These are phyloP conservation scores for Pleurotus giganteus DNA, from an alignment of 768 basidiomycete species.

Conservation along the genomic window DNA sequence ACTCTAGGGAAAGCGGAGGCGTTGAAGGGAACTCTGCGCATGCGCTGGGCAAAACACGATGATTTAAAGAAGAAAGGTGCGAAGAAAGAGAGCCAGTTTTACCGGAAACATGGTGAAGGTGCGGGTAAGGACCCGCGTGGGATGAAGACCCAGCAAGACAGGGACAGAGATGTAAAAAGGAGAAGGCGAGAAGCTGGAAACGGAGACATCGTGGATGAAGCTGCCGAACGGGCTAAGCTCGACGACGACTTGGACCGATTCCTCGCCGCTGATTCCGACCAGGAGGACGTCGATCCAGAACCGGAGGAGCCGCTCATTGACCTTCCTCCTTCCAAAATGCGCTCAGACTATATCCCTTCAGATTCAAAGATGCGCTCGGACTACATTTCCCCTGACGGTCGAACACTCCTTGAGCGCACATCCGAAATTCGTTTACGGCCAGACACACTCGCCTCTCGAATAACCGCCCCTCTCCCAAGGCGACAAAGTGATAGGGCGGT, in stretches of 20 bases:
- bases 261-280: constrained; percentile 46
- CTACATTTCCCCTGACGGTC: constrained; percentile 48
- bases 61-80: constrained; percentile 83
- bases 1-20: constrained; percentile 71
- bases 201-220: constrained; percentile 25
- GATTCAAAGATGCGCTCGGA: constrained; percentile 72
- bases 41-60: constrained; percentile 72
- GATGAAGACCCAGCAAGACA: constrained; percentile 22
- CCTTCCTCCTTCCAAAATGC: constrained; percentile 60
- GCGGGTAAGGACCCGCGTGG: constrained; percentile 60
- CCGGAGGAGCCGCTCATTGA: constrained; percentile 9
- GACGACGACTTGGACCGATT: constrained; percentile 73
- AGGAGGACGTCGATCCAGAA: constrained; percentile 16
- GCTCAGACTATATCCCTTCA: too few species aligned
- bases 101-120: constrained; percentile 64
- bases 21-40: constrained; percentile 59
- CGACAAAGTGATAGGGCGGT: constrained; percentile 17
- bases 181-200: constrained; percentile 25
- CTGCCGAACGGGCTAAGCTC: constrained; percentile 38
- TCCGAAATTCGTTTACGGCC: constrained; percentile 41
- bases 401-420: constrained; percentile 57
- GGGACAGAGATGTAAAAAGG: constrained; percentile 31
- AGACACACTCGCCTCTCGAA: constrained; percentile 37
- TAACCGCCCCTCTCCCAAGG: constrained; percentile 42
- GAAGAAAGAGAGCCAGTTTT: constrained; percentile 71